A percentile compares a stretch with the other conserved stretches of the same genome.
Evolutionary conservation across 1,139 yeast species (phyloP).

Genomic region (Yamadazyma sp.): DNA sequence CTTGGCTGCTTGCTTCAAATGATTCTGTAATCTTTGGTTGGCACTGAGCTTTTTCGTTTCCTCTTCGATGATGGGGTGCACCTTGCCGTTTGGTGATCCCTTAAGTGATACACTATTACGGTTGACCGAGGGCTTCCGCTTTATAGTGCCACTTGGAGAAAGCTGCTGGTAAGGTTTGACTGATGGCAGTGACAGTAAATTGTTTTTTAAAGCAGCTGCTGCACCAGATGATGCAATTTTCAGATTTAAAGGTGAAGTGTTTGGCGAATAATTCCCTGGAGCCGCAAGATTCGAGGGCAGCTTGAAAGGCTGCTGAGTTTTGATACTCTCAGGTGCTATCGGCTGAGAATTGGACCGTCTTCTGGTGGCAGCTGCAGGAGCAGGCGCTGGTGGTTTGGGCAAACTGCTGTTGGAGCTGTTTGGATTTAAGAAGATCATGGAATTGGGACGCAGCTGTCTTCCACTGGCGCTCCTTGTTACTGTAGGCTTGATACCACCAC

Average conservation of each 20-base stretch:
- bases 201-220: constrained; percentile 32
- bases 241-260: constrained; percentile 11
- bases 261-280: constrained; percentile 5
- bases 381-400: constrained; percentile 9
- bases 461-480: not conserved
- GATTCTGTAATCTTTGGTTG: constrained; percentile 41
- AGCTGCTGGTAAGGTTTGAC: constrained; percentile 6
- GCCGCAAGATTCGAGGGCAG: not conserved
- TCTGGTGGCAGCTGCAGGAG: constrained; percentile 16
- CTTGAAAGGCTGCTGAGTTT: not conserved
- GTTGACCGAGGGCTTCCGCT: constrained; percentile 10
- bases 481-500: constrained; percentile 14
- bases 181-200: constrained; percentile 6
- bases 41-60: constrained; percentile 28
- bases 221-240: constrained; percentile 34
- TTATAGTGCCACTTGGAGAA: constrained; percentile 5
- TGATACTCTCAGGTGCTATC: constrained; percentile 7
- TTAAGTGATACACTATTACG: constrained; percentile 6
- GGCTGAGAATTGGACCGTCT: constrained; percentile 45
- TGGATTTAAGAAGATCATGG: constrained; percentile 26
- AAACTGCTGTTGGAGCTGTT: constrained; percentile 17
- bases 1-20: constrained; percentile 40
- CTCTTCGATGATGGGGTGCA: constrained; percentile 9
- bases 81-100: constrained; percentile 2
- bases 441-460: constrained; percentile 23